Evolutionary conservation across 495 filamentous ascomycete species (phyloP).

Genomic region (Cercophora samala): DNA sequence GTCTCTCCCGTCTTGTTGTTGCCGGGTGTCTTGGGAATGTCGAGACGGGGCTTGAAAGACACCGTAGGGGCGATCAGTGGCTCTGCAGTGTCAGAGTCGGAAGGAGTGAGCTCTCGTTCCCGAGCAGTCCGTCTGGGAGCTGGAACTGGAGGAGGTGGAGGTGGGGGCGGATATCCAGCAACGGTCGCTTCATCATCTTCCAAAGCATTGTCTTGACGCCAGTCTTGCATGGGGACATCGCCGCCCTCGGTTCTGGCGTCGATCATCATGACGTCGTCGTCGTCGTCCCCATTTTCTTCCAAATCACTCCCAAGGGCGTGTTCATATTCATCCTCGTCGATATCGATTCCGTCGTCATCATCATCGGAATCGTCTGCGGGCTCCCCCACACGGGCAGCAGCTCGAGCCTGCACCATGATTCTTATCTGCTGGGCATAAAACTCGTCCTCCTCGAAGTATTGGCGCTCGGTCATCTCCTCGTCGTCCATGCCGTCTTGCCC

Average conservation of each 20-base stretch:
- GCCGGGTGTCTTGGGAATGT: slow-evolving; percentile 57
- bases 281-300: slow-evolving; percentile 48
- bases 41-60: slow-evolving; percentile 53
- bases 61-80: slow-evolving; percentile 52
- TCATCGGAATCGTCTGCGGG: slow-evolving; percentile 67
- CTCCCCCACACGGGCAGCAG: slow-evolving; percentile 50
- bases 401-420: slow-evolving; percentile 35
- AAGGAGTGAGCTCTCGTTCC: slow-evolving; percentile 55
- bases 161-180: slow-evolving; percentile 63
- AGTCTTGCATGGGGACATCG: slow-evolving; percentile 56
- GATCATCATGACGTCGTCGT: slow-evolving; percentile 52
- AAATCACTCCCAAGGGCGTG: slow-evolving; percentile 40
- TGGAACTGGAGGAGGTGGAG: slow-evolving; percentile 53
- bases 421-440: slow-evolving; percentile 33
- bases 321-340: slow-evolving; percentile 40
- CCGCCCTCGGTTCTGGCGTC: slow-evolving; percentile 47
- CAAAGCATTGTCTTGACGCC: slow-evolving; percentile 40
- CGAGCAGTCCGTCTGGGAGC: slow-evolving; percentile 34
- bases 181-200: slow-evolving; percentile 68
- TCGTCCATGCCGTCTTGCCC: slow-evolving; percentile 88
- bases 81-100: slow-evolving; percentile 58
- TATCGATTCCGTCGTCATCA: slow-evolving; percentile 68
- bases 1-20: slow-evolving; percentile 30
- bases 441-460: slow-evolving; percentile 32
- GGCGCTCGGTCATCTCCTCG: slow-evolving; percentile 55